A percentile compares a stretch with the other conserved stretches of the same genome.
phyloP scores from a whole-genome alignment of 2,329 filamentous ascomycete species.

The Colletotrichum karsti region DNA sequence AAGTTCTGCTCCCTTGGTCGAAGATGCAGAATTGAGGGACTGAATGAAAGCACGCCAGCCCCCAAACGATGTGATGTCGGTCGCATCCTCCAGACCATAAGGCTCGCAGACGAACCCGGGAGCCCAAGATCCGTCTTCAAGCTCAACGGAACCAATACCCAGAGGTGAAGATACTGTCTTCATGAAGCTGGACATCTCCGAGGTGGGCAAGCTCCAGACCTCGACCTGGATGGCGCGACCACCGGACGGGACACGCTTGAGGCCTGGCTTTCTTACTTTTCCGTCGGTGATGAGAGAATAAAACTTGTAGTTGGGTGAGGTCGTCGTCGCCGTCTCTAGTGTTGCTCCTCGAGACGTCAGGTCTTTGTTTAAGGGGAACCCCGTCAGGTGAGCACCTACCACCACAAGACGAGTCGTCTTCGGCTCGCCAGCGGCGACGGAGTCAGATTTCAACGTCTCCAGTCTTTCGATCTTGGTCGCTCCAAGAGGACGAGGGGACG shows the following conservation, averaged over 20 bases:
- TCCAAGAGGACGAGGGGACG: slow-evolving; percentile 34
- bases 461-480: slow-evolving; percentile 34
- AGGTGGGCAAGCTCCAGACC: slow-evolving; percentile 42
- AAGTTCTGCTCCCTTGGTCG: background rate
- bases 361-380: slow-evolving; percentile 44
- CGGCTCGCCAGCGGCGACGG: slow-evolving; percentile 27
- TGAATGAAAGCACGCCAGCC: slow-evolving; percentile 41
- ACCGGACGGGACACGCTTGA: slow-evolving; percentile 35
- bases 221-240: slow-evolving; percentile 43
- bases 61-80: slow-evolving; percentile 40
- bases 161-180: slow-evolving; percentile 42
- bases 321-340: slow-evolving; percentile 35
- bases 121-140: slow-evolving; percentile 42
- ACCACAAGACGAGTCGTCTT: slow-evolving; percentile 35
- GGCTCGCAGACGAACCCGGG: slow-evolving; percentile 48
- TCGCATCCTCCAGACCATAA: slow-evolving; percentile 37
- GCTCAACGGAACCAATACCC: slow-evolving; percentile 44
- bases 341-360: slow-evolving; percentile 39
- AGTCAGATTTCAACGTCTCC: slow-evolving; percentile 2
- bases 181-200: slow-evolving; percentile 40
- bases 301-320: slow-evolving; percentile 39
- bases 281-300: slow-evolving; percentile 35
- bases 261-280: slow-evolving; percentile 39
- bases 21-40: background rate
- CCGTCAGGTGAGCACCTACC: slow-evolving; percentile 44